Conservation (phyloP, 2,329 filamentous ascomycete genomes). For the Epicoccum sorghinum region DNA sequence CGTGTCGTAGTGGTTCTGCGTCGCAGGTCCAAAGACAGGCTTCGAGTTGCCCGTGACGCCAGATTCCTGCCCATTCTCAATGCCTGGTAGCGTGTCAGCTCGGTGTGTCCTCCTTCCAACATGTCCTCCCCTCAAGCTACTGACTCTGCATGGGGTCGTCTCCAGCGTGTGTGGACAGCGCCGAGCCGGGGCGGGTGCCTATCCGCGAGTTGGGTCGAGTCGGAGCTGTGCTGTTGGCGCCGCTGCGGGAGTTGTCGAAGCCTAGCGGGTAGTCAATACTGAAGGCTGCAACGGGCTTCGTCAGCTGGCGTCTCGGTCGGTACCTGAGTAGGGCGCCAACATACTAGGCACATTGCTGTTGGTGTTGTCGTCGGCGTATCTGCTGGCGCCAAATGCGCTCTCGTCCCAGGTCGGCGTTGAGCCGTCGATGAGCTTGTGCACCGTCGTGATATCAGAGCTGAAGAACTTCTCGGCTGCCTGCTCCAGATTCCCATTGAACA, state of each 20-base stretch:
- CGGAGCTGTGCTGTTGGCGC: slow-evolving; percentile 41
- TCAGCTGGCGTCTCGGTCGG: slow-evolving; percentile 14
- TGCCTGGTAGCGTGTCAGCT: slow-evolving; percentile 35
- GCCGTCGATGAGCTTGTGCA: slow-evolving; percentile 29
- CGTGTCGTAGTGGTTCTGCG: slow-evolving; percentile 60
- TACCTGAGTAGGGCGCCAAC: slow-evolving; percentile 11
- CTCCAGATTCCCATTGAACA: slow-evolving; percentile 31
- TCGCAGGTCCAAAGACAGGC: slow-evolving; percentile 61
- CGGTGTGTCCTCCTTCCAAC: not conserved
- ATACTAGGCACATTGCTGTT: slow-evolving; percentile 34
- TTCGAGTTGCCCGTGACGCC: slow-evolving; percentile 56
- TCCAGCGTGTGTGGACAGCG: slow-evolving; percentile 36
- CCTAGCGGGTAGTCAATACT: slow-evolving; percentile 43
- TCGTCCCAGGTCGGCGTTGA: slow-evolving; percentile 40
- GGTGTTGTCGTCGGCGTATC: slow-evolving; percentile 37
- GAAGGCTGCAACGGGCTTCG: slow-evolving; percentile 34
- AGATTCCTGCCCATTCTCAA: slow-evolving; percentile 56
- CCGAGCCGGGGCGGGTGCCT: slow-evolving; percentile 39
- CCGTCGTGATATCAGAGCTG: slow-evolving; percentile 20
- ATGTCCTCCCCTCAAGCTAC: slow-evolving; percentile 13
- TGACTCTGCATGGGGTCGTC: slow-evolving; percentile 44
- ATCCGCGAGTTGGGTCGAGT: slow-evolving; percentile 44
- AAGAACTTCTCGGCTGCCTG: slow-evolving; percentile 34
- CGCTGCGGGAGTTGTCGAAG: slow-evolving; percentile 40
- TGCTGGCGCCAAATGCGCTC: slow-evolving; percentile 37